Conservation (phyloP, 2,329 filamentous ascomycete genomes). For the Ophiostoma pallidulum region DNA sequence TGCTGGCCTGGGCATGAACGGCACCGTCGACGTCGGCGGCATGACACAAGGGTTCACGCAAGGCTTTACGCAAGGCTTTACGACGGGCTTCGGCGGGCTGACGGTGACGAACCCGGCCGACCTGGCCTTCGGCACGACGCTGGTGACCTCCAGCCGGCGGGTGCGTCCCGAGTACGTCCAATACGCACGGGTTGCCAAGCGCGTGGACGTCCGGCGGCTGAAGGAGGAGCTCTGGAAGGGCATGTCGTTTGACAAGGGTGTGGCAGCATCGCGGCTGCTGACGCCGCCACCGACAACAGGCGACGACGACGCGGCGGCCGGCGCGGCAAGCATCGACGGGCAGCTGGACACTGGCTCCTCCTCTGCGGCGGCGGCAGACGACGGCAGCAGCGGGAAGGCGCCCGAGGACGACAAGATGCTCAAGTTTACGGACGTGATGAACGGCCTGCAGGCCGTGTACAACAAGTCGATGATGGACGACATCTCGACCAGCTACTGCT, state of each 20-base stretch:
- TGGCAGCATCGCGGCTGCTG: conserved; percentile 23
- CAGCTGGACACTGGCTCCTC: conserved; percentile 15
- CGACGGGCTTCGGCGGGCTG: conserved; percentile 32
- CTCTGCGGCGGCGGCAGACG: conserved; percentile 11
- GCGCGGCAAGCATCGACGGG: background rate
- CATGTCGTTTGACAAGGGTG: conserved; percentile 46
- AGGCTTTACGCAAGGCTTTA: conserved; percentile 30
- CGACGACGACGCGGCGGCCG: background rate
- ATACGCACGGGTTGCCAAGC: conserved; percentile 61
- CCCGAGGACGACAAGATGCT: conserved; percentile 44
- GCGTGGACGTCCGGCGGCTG: conserved; percentile 57
- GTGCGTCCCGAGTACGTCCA: conserved; percentile 60
- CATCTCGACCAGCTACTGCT: conserved; percentile 88
- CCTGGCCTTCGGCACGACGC: conserved; percentile 53
- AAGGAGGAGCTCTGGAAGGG: conserved; percentile 65
- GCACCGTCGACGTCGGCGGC: conserved; percentile 26
- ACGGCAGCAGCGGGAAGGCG: background rate
- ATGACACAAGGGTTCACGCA: conserved; percentile 28
- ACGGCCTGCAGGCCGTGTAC: conserved; percentile 77
- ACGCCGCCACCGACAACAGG: conserved; percentile 14
- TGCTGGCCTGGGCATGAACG: background rate
- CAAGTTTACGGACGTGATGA: conserved; percentile 88
- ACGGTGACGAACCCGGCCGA: conserved; percentile 35
- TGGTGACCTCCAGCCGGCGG: conserved; percentile 55
- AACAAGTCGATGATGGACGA: conserved; percentile 79